A percentile compares a stretch with the other conserved stretches of the same genome.
Conservation (phyloP, 2,329 filamentous ascomycete genomes). For the Botrytis tulipae region DNA sequence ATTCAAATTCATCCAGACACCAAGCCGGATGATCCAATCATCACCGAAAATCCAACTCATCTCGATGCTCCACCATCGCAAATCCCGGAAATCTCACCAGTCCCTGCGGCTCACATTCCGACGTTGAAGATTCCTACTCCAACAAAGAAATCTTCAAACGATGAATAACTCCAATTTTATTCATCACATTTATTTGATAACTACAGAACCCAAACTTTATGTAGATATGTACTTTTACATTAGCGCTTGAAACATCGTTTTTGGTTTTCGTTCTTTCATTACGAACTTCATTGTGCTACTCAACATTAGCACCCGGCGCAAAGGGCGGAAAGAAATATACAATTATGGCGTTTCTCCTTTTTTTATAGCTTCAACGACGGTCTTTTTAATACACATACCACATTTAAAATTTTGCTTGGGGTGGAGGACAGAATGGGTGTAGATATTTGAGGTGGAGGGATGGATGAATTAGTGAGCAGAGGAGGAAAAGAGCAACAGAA, state of each 20-base stretch:
- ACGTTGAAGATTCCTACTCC: conserved; percentile 12
- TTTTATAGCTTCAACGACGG: not conserved
- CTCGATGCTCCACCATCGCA: conserved; percentile 36
- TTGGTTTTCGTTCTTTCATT: not conserved
- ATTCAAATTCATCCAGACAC: conserved; percentile 51
- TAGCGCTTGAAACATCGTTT: not conserved
- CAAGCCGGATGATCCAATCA: conserved; percentile 46
- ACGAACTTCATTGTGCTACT: not conserved
- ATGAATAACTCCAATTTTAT: not conserved
- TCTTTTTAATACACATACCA: conserved; percentile 14
- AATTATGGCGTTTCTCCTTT: not conserved
- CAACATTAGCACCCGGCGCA: not conserved
- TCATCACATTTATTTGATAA: not conserved
- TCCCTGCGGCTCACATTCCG: conserved; percentile 18
- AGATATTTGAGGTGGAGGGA: not conserved
- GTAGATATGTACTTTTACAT: conserved; percentile 13
- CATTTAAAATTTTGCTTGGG: not conserved
- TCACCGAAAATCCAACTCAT: conserved; percentile 43
- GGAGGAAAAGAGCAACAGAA: not conserved
- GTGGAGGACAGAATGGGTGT: not conserved
- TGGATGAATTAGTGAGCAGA: not conserved
- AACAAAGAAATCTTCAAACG: not conserved
- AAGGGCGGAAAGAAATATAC: not conserved
- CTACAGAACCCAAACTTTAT: not conserved
- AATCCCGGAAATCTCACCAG: conserved; percentile 29